Evolutionary conservation across 2,329 filamentous ascomycete species (phyloP), one percentile per base, ranked within the genome.

Genomic region (Calonectria hongkongensis): DNA sequence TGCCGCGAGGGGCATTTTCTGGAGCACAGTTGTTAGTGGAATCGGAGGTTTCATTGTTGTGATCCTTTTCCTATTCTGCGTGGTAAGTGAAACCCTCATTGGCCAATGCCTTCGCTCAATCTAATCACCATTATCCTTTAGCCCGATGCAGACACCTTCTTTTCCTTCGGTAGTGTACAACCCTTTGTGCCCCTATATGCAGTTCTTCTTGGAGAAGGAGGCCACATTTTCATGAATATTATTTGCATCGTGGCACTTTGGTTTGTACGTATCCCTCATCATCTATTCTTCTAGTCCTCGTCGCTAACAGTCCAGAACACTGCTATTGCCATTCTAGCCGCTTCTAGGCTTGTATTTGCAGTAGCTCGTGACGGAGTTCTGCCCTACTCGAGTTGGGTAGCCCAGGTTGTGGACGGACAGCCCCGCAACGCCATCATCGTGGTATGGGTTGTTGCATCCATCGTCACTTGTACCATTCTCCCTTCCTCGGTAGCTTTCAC

Each of bases 181-280:
- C 90, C 90, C 0, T 92, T 92, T 67, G 89, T 92, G 3, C 85
- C 87, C 1, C 85, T 92, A 2, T 92, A 92, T 74, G 90, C 89
- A 1, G 85, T 87, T 13, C 87, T 90, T 12, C 84, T 92, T 18
- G 90, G 90, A 2, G 81, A 87, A 60, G 86, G 89, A 5, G 90
- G 88, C 0, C 90, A 92, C 75, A 85, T 92, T n/a, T 85, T 91
- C 71, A 92, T 92, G 90, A 90, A 89, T 74, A 81, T 91, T n/a
- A 82, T 92, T 58, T 91, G 88, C 82, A 83, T 90, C 39, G 72
- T 86, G 10, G 85, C 86, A 0, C 77, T 88, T 2, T 88, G 86
- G 86, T 88, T 90, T 83, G 87, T 88, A 83, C 75, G 86, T 84
- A 5, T 28, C 1, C 28, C 43, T 12, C 2, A 8, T 27, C 15